Evolutionary conservation across 2,329 filamentous ascomycete species (phyloP), one percentile per base, ranked within the genome.

Genomic region (Ascocoryne sarcoides): DNA sequence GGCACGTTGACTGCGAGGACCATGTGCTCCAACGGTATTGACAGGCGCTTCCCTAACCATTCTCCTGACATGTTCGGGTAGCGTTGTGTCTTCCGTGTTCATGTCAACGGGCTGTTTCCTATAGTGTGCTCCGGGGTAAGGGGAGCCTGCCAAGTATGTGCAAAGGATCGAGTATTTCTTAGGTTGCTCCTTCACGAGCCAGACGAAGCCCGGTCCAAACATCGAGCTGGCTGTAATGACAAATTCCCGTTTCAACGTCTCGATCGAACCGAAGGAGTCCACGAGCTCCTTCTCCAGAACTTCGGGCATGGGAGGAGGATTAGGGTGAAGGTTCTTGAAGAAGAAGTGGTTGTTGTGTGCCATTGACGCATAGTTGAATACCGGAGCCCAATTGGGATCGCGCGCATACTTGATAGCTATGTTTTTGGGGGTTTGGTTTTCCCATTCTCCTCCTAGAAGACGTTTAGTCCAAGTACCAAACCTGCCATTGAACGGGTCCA

Each of bases 321-420:
- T 58, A 58, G 71, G 61, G 47, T 61, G 59, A 37, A 80, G 62
- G 47, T 70, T 65, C 52, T 75, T 62, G 73, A 90, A 89, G 75
- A 87, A 90, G 70, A 87, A 82, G 60, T 79, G 68, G 62, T 79
- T 95, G 76, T 96, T 96, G 73, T 85, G 83, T 41, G 87, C 85
- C 84, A 94, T 94, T 55, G 86, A 94, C 62, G 92, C 92, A 62
- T 93, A 78, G 75, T 96, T 98, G 79, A 98, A 98, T 60, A 82
- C 69, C 53, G 81, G 72, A 31, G 92, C 92, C 48, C 75, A 71
- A 52, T 72, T 71, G 32, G 90, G 82, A 57, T 92, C 76, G 62
- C 88, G 86, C 45, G 90, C 84, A 44, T 82, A 82, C 57, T 77
- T 70, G 57, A 90, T 70, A 58, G 84, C 65, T 58, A 95, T 79